A percentile compares a stretch with the other conserved stretches of the same genome.
These are phyloP conservation scores for Pseudogymnoascus sp. DNA, from an alignment of 2,329 filamentous ascomycete genomes.

Conservation along the genomic window DNA sequence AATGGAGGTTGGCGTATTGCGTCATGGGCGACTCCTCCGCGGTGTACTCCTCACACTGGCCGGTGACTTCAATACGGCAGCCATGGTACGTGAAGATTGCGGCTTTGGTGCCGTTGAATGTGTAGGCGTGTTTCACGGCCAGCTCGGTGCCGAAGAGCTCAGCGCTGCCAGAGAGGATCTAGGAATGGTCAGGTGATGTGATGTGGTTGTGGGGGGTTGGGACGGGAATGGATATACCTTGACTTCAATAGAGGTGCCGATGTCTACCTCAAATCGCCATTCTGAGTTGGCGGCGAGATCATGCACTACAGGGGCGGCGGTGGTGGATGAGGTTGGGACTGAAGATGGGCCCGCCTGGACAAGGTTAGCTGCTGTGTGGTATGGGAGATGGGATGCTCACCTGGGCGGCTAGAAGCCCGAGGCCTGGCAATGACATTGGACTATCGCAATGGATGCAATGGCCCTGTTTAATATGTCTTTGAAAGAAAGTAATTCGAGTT, in stretches of 20 bases:
- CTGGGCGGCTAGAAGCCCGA: constrained; percentile 50
- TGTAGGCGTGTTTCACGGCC: constrained; percentile 69
- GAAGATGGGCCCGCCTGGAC: constrained; percentile 15
- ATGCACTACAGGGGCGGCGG: constrained; percentile 35
- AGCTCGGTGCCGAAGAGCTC: constrained; percentile 96
- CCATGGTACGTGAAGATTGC: constrained; percentile 91
- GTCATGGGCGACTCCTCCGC: constrained; percentile 76
- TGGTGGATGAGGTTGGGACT: constrained; percentile 18
- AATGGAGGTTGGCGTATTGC: constrained; percentile 77
- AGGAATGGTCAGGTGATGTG: constrained; percentile 28
- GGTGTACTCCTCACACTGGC: constrained; percentile 47
- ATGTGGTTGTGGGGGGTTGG: constrained; percentile 22
- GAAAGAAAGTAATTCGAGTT: constrained; percentile 14
- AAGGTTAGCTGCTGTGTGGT: constrained; percentile 13
- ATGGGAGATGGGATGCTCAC: constrained; percentile 18
- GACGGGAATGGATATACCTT: constrained; percentile 33
- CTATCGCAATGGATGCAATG: not conserved
- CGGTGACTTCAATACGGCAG: constrained; percentile 71
- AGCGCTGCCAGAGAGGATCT: constrained; percentile 72
- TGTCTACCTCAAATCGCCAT: constrained; percentile 69
- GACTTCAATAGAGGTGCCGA: constrained; percentile 41
- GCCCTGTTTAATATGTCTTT: not conserved
- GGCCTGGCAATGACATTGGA: constrained; percentile 63
- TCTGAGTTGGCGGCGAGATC: constrained; percentile 58
- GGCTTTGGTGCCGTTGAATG: constrained; percentile 71